Evolutionary conservation across 345 rosid species (phyloP), one percentile per base, ranked within the genome.

Genomic region (Boechera divaricarpa): DNA sequence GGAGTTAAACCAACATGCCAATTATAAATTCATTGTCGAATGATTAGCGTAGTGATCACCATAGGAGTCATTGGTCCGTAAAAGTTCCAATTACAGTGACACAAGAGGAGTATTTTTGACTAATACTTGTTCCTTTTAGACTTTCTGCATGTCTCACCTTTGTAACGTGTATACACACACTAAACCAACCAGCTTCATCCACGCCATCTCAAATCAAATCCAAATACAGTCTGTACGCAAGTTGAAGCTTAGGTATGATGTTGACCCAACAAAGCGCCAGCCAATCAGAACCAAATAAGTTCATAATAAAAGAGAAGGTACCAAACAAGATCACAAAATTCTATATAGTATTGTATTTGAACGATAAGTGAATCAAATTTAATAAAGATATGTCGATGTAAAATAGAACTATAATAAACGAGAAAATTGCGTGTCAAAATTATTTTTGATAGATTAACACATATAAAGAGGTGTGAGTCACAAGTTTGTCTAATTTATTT

Each of bases 231-330:
- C 2, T 49, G 57, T 58, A 6, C 32, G 6, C 11, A 49, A 5
- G 13, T 51, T 18, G 7, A 67, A 35, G 59, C 4, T 5, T 67
- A 48, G 45, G 48, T 67, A 35, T 67, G 60, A 18, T 52, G 45
- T 48, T 21, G 18, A 16, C 44, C 39, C 12, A 57, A 31, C 7
- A 29, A 55, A 24, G 3, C 8, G 9, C 8, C 52, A 21, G 9
- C 8, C 52, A 21, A 11, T 54, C 33, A 54, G n/a, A 54, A 54
- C 33, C n/a, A 54, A 54, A 10, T 13, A 54, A 12, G n/a, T 11
- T 54, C 9, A 5, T 6, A 55, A 28, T 55, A 39, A 31, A 56
- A 56, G 5, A 31, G 16, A 31, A 56, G 38, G 10, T 2, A 56
- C 61, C 11, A 51, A 51, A 21, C 11, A 9, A 51, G 56, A 21